Conservation (phyloP, 2,329 filamentous ascomycete species). For the Graphium sp. region DNA sequence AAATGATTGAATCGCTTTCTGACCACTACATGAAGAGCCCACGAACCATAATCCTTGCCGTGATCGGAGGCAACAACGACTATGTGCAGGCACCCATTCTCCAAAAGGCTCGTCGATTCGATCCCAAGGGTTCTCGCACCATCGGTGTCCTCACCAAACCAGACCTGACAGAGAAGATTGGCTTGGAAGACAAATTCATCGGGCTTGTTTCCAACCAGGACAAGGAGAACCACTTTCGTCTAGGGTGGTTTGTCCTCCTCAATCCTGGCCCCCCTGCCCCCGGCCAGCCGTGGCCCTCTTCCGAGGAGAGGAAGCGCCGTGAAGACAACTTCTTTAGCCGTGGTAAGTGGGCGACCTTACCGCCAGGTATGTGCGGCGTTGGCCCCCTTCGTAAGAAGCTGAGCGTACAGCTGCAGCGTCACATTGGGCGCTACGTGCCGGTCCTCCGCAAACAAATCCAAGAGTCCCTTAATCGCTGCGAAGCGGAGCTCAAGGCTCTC, state of each 20-base stretch:
- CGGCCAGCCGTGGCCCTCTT: conserved; percentile 24
- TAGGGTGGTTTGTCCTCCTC: conserved; percentile 33
- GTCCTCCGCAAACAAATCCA: conserved; percentile 32
- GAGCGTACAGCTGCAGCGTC: conserved; percentile 29
- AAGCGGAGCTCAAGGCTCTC: conserved; percentile 29
- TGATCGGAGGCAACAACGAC: conserved; percentile 37
- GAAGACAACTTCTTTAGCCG: conserved; percentile 31
- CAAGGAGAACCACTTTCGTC: conserved; percentile 28
- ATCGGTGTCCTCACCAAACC: conserved; percentile 36
- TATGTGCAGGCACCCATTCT: conserved; percentile 34
- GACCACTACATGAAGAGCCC: conserved; percentile 38
- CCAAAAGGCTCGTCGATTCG: conserved; percentile 30
- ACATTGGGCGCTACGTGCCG: conserved; percentile 34
- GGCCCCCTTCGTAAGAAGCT: conserved; percentile 27
- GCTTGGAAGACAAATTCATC: conserved; percentile 34
- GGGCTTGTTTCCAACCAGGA: conserved; percentile 33
- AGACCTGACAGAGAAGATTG: conserved; percentile 33
- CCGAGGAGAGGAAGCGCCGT: conserved; percentile 20
- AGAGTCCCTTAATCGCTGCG: conserved; percentile 28
- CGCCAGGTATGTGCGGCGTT: conserved; percentile 28
- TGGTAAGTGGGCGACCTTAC: conserved; percentile 29
- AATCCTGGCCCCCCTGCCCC: conserved; percentile 26
- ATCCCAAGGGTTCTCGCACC: conserved; percentile 28
- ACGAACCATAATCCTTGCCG: conserved; percentile 36
- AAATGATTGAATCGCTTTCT: conserved; percentile 31